phyloP scores from a whole-genome alignment of 345 rosid species.

The Moricandia moricandioides region DNA sequence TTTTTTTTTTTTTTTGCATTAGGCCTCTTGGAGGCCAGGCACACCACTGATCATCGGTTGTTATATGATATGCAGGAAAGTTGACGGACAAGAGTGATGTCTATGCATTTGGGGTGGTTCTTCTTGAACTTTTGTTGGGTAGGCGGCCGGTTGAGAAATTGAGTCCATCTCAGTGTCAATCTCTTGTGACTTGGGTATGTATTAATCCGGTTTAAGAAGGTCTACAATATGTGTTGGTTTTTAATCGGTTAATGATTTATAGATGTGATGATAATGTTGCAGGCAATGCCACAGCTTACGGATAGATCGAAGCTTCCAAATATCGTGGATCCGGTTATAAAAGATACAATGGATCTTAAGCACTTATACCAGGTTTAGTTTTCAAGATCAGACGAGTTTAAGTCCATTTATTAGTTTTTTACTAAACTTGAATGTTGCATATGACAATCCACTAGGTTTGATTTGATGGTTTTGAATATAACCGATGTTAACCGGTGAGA shows the following conservation, averaged over 20 bases:
- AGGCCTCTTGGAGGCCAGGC: no score
- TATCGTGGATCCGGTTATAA: constrained; percentile 75
- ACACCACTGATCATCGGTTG: no score
- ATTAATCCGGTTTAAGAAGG: not conserved
- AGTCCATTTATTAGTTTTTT: constrained; percentile 32
- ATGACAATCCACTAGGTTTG: constrained; percentile 40
- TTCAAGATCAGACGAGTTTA: not conserved
- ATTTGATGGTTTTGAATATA: not conserved
- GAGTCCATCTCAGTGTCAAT: constrained; percentile 80
- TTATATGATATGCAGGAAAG: constrained; percentile 54
- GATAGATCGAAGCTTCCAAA: constrained; percentile 80
- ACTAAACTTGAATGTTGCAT: constrained; percentile 42
- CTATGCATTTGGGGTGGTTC: constrained; percentile 89
- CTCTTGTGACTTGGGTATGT: constrained; percentile 88
- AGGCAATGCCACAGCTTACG: constrained; percentile 98
- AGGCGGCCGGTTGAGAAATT: constrained; percentile 82
- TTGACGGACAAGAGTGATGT: constrained; percentile 96
- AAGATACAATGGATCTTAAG: constrained; percentile 68
- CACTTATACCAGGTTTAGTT: constrained; percentile 81
- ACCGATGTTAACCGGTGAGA: not conserved
- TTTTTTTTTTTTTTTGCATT: no score
- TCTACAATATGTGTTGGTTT: constrained; percentile 40
- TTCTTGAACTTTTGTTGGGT: constrained; percentile 81
- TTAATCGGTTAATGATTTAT: constrained; percentile 31
- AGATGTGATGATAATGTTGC: constrained; percentile 16